These are phyloP conservation scores for Ceratocystis variospora DNA, from an alignment of 2,329 filamentous ascomycete species.

Conservation along the genomic window DNA sequence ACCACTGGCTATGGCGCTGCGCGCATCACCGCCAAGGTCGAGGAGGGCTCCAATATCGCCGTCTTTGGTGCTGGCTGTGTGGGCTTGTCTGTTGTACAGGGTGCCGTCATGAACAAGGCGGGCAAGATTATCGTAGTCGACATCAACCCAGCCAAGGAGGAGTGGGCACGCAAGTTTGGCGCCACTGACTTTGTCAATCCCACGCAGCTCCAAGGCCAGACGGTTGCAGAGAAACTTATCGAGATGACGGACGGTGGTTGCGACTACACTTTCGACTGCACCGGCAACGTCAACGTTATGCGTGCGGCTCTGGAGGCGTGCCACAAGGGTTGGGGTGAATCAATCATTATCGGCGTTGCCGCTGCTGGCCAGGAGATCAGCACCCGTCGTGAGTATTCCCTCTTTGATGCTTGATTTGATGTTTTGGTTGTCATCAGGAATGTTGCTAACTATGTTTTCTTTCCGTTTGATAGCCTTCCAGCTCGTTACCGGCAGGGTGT, in stretches of 20 bases:
- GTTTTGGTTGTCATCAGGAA: neutral
- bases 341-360: conserved; percentile 93
- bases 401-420: neutral
- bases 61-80: conserved; percentile 95
- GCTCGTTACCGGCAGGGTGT: conserved; percentile 91
- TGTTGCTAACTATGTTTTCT: conserved; percentile 20
- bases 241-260: conserved; percentile 97
- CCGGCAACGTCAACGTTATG: conserved; percentile 93
- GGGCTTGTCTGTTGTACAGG: conserved; percentile 88
- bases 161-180: conserved; percentile 86
- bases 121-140: conserved; percentile 59
- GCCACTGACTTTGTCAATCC: conserved; percentile 97
- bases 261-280: conserved; percentile 99
- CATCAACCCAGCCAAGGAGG: conserved; percentile 80
- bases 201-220: conserved; percentile 56
- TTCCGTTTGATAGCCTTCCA: conserved; percentile 61
- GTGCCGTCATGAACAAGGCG: conserved; percentile 72
- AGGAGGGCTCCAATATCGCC: conserved; percentile 78
- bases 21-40: conserved; percentile 80
- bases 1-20: conserved; percentile 96
- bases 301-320: conserved; percentile 88
- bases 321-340: conserved; percentile 98
- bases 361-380: conserved; percentile 91
- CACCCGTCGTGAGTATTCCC: conserved; percentile 64
- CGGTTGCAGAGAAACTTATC: conserved; percentile 79